phyloP scores from a whole-genome alignment of 2,329 filamentous ascomycete genomes.

The Myriosclerotinia duriaeana region DNA sequence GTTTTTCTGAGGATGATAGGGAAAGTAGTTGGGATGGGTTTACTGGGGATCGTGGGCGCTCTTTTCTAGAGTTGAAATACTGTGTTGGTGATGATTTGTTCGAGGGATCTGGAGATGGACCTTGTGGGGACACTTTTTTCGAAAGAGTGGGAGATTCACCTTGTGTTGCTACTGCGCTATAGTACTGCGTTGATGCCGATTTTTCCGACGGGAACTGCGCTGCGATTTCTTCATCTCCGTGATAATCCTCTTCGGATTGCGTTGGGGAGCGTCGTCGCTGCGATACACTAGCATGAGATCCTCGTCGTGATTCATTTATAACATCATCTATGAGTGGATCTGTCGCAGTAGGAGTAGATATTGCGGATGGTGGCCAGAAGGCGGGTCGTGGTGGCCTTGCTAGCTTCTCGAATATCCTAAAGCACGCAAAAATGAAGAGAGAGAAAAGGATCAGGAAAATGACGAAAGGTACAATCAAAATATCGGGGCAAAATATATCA shows the following conservation, averaged over 20 bases:
- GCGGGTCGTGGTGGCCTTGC: background rate
- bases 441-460: background rate
- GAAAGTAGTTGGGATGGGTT: background rate
- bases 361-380: background rate
- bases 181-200: background rate
- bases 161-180: background rate
- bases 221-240: background rate
- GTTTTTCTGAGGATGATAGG: background rate
- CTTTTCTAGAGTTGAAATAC: background rate
- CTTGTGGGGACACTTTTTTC: background rate
- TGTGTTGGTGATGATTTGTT: background rate
- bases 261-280: background rate
- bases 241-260: background rate
- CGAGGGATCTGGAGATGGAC: background rate
- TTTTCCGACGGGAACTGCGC: background rate
- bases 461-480: background rate
- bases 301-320: background rate
- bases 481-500: conserved; percentile 20
- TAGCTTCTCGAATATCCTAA: background rate
- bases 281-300: background rate
- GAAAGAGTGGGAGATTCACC: background rate
- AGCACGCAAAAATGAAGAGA: background rate
- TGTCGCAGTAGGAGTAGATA: background rate
- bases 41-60: background rate
- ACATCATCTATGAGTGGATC: no score